Conservation (phyloP, 306 rosid genomes). For the Benincasa hispida region DNA sequence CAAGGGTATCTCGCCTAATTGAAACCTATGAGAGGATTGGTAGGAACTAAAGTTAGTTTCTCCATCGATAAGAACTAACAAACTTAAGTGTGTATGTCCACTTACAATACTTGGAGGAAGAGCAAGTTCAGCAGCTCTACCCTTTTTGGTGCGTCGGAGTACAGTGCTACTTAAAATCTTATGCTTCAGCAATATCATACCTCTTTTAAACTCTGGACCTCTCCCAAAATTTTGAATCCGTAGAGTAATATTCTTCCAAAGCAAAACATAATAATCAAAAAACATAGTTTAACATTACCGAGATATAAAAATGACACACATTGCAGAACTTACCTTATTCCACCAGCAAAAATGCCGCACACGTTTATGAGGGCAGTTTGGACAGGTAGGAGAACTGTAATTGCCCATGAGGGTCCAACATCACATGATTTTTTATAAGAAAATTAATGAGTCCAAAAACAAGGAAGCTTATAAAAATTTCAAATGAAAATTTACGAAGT, state of each 20-base stretch:
- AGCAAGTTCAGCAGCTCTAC: conserved; percentile 89
- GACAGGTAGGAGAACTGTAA: conserved; percentile 21
- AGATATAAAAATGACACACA: not conserved
- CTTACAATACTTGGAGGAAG: conserved; percentile 94
- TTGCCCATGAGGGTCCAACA: not conserved
- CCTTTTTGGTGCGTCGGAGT: conserved; percentile 77
- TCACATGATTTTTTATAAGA: not conserved
- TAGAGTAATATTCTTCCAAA: conserved; percentile 46
- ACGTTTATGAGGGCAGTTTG: conserved; percentile 57
- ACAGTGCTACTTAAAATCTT: conserved; percentile 59
- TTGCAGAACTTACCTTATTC: conserved; percentile 64
- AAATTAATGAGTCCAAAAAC: not conserved
- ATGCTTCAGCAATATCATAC: conserved; percentile 67
- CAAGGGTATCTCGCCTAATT: conserved; percentile 63
- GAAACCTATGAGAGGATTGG: conserved; percentile 41
- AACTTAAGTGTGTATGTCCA: conserved; percentile 4
- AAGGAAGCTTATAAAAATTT: not conserved
- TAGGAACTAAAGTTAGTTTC: not conserved
- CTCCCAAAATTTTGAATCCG: conserved; percentile 44
- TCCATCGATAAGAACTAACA: not conserved
- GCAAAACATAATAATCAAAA: conserved; percentile 13
- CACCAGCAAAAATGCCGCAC: conserved; percentile 96
- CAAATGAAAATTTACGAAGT: not conserved
- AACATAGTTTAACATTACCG: not conserved
- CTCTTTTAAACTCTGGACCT: conserved; percentile 30